Conservation (phyloP, 129 eudicot species). For the Heracleum sosnowskyi region DNA sequence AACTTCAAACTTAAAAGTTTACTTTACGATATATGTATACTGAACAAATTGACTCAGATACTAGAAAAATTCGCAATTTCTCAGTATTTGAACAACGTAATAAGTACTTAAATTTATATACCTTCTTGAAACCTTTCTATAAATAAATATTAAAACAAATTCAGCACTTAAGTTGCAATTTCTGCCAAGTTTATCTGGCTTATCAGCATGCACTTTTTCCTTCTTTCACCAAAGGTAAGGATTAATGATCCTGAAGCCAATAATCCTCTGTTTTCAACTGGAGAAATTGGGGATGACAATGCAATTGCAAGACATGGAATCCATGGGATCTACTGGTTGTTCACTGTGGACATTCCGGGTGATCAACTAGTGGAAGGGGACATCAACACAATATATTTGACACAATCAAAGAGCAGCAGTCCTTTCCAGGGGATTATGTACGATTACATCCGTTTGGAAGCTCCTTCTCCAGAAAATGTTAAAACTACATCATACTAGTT, state of each 20-base stretch:
- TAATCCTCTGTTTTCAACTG: conserved; percentile 71
- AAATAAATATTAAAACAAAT: neutral
- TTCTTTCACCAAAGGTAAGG: conserved; percentile 37
- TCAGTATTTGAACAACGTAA: neutral
- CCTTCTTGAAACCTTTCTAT: neutral
- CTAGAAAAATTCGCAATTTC: too few species aligned
- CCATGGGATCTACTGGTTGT: conserved; percentile 87
- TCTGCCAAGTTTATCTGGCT: neutral
- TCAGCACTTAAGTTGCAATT: neutral
- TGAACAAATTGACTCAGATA: too few species aligned
- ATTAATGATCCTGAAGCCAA: conserved; percentile 58
- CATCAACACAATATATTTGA: conserved; percentile 48
- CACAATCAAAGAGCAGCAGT: conserved; percentile 58
- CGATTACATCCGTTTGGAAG: conserved; percentile 79
- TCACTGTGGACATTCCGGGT: conserved; percentile 48
- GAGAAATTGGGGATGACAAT: conserved; percentile 83
- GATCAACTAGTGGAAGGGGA: conserved; percentile 50
- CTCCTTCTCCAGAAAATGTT: conserved; percentile 23
- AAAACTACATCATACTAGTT: neutral
- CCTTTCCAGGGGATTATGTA: conserved; percentile 87
- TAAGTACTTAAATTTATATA: neutral
- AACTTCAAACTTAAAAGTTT: neutral
- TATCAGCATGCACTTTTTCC: neutral
- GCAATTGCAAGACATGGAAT: conserved; percentile 86
- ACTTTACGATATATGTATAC: neutral